phyloP scores from a whole-genome alignment of 768 basidiomycete species.

The Chalciporus sphaerocephalus region DNA sequence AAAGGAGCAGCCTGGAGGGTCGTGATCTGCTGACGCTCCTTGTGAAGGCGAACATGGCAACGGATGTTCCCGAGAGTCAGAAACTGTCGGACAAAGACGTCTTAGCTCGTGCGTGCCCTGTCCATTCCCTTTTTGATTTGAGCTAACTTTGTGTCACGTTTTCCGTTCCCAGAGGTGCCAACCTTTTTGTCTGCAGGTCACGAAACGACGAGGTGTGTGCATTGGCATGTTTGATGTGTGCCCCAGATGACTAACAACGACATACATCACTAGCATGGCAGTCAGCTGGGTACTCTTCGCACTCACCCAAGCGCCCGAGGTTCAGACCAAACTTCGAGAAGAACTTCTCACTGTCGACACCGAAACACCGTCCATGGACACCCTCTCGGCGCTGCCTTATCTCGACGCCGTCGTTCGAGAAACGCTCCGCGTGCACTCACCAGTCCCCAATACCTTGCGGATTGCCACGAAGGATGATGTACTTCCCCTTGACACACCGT shows the following conservation, averaged over 20 bases:
- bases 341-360: slow-evolving; percentile 51
- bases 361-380: slow-evolving; percentile 64
- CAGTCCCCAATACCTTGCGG: slow-evolving; percentile 42
- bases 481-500: slow-evolving; percentile 45
- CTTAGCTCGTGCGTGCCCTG: slow-evolving; percentile 41
- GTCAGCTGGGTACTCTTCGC: slow-evolving; percentile 59
- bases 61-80: slow-evolving; percentile 52
- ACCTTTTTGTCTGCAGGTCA: slow-evolving; percentile 60
- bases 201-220: slow-evolving; percentile 47
- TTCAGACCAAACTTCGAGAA: slow-evolving; percentile 53
- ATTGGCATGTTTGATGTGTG: not conserved
- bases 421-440: slow-evolving; percentile 52
- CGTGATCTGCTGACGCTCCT: slow-evolving; percentile 59
- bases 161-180: slow-evolving; percentile 45
- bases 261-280: slow-evolving; percentile 29
- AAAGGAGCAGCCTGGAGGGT: slow-evolving; percentile 32
- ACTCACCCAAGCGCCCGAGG: slow-evolving; percentile 42
- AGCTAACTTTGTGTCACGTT: not conserved
- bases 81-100: slow-evolving; percentile 61
- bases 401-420: slow-evolving; percentile 64
- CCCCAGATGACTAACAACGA: not conserved
- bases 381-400: slow-evolving; percentile 60
- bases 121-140: not conserved
- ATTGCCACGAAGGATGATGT: slow-evolving; percentile 50
- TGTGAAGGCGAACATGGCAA: slow-evolving; percentile 60